Percentiles rank a stretch among this genome's conserved stretches.
Evolutionary conservation across 768 basidiomycete genomes (phyloP).

Genomic region (Paxillus involutus): DNA sequence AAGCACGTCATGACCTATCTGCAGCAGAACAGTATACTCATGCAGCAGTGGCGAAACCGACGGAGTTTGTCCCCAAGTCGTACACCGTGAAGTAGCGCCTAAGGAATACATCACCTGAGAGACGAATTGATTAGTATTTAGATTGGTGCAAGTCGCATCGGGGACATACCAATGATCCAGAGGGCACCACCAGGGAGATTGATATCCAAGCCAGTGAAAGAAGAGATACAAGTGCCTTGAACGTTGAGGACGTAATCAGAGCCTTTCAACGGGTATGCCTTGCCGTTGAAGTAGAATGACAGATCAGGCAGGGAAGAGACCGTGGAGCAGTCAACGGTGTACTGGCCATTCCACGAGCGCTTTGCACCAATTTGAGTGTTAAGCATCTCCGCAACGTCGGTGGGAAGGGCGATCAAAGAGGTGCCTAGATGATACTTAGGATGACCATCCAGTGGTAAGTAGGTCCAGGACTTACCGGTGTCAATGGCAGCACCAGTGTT

Average conservation of each 20-base stretch:
- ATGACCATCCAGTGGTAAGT: not conserved
- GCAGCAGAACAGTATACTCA: conserved; percentile 16
- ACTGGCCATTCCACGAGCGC: conserved; percentile 96
- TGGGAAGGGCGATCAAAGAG: conserved; percentile 89
- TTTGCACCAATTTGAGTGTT: conserved; percentile 94
- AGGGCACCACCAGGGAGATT: conserved; percentile 76
- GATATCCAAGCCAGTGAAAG: conserved; percentile 92
- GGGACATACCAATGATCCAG: conserved; percentile 80
- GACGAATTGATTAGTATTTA: conserved; percentile 7
- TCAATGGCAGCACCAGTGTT: conserved; percentile 93
- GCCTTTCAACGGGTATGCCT: conserved; percentile 75
- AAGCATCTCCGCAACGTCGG: conserved; percentile 96
- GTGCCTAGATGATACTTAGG: conserved; percentile 55
- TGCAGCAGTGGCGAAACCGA: conserved; percentile 73
- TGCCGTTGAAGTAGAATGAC: conserved; percentile 79
- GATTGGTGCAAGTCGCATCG: not conserved
- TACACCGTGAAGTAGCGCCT: conserved; percentile 93
- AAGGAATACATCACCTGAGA: conserved; percentile 81
- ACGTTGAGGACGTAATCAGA: conserved; percentile 89
- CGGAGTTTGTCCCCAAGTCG: conserved; percentile 72
- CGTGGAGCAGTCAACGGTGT: conserved; percentile 84
- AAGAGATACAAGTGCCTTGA: conserved; percentile 89
- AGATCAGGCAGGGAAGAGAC: conserved; percentile 85
- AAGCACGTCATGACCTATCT: not conserved
- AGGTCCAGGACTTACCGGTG: conserved; percentile 54